A percentile compares a stretch with the other conserved stretches of the same genome.
Evolutionary conservation across 257 asterid genomes (phyloP).

Genomic region (Ligustrum vulgare): DNA sequence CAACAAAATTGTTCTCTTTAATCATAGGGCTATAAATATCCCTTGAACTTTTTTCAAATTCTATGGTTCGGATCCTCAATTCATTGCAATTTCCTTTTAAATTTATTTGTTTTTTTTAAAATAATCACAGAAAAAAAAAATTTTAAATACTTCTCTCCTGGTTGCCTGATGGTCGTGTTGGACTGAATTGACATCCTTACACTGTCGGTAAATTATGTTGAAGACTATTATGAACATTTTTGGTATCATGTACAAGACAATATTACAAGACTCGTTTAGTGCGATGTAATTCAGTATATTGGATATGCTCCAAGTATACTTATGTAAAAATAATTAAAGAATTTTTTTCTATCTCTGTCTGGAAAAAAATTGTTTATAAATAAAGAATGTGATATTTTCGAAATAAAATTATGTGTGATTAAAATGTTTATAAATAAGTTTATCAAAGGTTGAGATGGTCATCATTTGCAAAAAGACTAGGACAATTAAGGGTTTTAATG

Average conservation of each 20-base stretch:
- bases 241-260: no score
- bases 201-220: no score
- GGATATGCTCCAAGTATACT: no score
- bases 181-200: not conserved
- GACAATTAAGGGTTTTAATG: constrained; percentile 31
- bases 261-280: no score
- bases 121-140: no score
- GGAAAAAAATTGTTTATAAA: no score
- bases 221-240: no score
- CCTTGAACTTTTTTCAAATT: not conserved
- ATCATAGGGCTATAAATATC: not conserved
- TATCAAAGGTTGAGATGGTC: constrained; percentile 26
- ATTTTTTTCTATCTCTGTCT: not conserved
- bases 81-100: not conserved
- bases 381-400: no score
- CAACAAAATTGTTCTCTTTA: not conserved
- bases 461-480: constrained; percentile 41
- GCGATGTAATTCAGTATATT: no score
- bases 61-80: not conserved
- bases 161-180: not conserved
- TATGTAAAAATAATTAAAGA: not conserved
- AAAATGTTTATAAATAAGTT: no score
- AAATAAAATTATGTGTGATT: no score
- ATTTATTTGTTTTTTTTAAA: no score
- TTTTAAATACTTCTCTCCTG: not conserved